A percentile compares a stretch with the other conserved stretches of the same genome.
These are phyloP conservation scores for Dendrocalamus latiflorus DNA, from an alignment of 202 grass and related monocot genomes.

Conservation along the genomic window DNA sequence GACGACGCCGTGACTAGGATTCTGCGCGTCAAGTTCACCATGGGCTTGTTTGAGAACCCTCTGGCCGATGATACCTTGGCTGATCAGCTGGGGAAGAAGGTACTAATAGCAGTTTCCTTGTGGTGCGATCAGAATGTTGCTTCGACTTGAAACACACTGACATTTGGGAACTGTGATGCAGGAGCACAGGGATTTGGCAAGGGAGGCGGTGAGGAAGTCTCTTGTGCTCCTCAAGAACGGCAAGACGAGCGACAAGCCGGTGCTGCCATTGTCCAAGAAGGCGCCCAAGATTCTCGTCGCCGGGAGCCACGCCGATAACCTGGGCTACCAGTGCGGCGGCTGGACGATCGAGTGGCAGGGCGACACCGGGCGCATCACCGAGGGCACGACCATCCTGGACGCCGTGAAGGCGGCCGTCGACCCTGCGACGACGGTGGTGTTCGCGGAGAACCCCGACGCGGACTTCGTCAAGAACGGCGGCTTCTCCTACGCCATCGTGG, in stretches of 20 bases:
- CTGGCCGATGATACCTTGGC: constrained; percentile 44
- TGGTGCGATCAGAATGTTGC: background rate
- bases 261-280: constrained; percentile 82
- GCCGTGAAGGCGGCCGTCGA: too few relatives aligned
- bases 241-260: constrained; percentile 31
- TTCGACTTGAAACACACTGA: background rate
- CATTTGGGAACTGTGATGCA: constrained; percentile 6
- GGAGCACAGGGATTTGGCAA: constrained; percentile 77
- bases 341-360: too few relatives aligned
- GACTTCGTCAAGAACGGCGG: constrained; percentile 60
- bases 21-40: constrained; percentile 81
- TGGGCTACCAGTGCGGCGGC: too few relatives aligned
- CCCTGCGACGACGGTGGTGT: constrained; percentile 61
- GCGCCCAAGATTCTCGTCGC: constrained; percentile 65
- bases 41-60: constrained; percentile 91
- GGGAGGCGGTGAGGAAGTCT: constrained; percentile 85
- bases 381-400: too few relatives aligned
- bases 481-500: too few relatives aligned
- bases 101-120: background rate
- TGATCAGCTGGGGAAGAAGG: constrained; percentile 74
- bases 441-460: constrained; percentile 72
- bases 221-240: constrained; percentile 87
- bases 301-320: constrained; percentile 80
- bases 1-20: constrained; percentile 85
- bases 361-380: too few relatives aligned